Evolutionary conservation across 345 rosid genomes (phyloP), one percentile per base, ranked within the genome.

Genomic region (Pugionium dolabratum): DNA sequence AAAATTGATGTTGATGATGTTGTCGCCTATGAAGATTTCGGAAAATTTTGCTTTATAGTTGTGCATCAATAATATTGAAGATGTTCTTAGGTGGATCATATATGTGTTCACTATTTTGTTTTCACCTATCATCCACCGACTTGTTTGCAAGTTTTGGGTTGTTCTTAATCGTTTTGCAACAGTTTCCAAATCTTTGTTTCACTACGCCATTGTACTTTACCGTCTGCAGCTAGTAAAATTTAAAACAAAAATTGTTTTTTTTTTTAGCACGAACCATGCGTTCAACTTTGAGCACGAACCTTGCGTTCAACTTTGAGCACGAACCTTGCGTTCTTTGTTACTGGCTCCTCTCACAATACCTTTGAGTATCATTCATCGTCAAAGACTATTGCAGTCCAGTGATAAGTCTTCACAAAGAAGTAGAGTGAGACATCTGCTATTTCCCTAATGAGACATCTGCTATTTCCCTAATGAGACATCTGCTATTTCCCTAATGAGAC

Each of bases 301-400:
- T 8, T n/a, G 40, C 28, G 33, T 42, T 72, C 53, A n/a, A n/a
- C 58, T 18, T 64, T 65, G 10, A 41, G 53, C 9, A 52, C n/a
- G 52, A 4, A 0, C 1, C 28, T 8, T n/a, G 40, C 28, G 33
- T 42, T 72, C 53, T 64, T 52, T 33, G 35, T 28, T 58, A 45
- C 57, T 48, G 31, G 33, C 8, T 28, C 31, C 47, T 46, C 49
- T 29, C 35, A 45, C 42, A 26, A 9, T 9, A 28, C 32, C 2
- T 64, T 52, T 51, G 59, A 18, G 59, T 39, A 64, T 51, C 52
- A 53, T 58, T 40, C 29, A 4, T 18, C 25, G 29, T 58, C 26
- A 26, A 32, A 9, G 29, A 41, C 37, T n/a, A 4, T 25, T 37
- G 40, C 31, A 5, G 18, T 68, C 11, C 2, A 47, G 50, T 39